A percentile compares a stretch with the other conserved stretches of the same genome.
phyloP scores from a whole-genome alignment of 257 asterid genomes.

The Solanum bulbocastanum region DNA sequence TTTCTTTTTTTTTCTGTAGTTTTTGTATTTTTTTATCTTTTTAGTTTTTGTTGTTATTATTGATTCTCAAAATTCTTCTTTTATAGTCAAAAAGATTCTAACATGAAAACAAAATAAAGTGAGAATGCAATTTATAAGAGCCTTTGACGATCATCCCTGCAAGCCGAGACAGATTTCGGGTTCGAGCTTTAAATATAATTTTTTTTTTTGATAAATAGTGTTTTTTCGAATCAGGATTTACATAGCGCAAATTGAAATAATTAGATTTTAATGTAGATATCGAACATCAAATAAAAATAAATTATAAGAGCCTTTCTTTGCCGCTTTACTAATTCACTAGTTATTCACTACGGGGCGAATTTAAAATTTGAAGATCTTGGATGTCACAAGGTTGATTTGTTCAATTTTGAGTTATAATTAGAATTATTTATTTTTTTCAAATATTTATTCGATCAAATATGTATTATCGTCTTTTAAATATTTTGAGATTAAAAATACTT shows the following conservation, averaged over 20 bases:
- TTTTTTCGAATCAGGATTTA: fast-evolving
- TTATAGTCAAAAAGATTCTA: background rate
- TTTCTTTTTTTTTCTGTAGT: background rate
- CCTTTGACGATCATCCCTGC: background rate
- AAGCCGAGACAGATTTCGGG: too few relatives aligned
- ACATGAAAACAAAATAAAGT: background rate
- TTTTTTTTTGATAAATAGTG: fast-evolving
- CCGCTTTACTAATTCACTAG: background rate
- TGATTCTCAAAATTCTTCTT: background rate
- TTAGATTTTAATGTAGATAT: too few relatives aligned
- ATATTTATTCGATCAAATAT: too few relatives aligned
- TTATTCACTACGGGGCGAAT: background rate
- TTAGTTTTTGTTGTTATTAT: background rate
- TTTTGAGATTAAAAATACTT: too few relatives aligned
- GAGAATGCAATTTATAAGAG: background rate
- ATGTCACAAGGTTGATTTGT: background rate
- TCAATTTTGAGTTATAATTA: too few relatives aligned
- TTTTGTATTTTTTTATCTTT: background rate
- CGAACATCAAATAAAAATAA: too few relatives aligned
- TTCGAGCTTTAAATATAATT: too few relatives aligned
- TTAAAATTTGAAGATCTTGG: too few relatives aligned
- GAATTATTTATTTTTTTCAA: too few relatives aligned
- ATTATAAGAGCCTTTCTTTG: background rate
- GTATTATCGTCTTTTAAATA: too few relatives aligned
- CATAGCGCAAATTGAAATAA: fast-evolving